Evolutionary conservation across 495 filamentous ascomycete species (phyloP).

Genomic region (Annulohypoxylon stygium): DNA sequence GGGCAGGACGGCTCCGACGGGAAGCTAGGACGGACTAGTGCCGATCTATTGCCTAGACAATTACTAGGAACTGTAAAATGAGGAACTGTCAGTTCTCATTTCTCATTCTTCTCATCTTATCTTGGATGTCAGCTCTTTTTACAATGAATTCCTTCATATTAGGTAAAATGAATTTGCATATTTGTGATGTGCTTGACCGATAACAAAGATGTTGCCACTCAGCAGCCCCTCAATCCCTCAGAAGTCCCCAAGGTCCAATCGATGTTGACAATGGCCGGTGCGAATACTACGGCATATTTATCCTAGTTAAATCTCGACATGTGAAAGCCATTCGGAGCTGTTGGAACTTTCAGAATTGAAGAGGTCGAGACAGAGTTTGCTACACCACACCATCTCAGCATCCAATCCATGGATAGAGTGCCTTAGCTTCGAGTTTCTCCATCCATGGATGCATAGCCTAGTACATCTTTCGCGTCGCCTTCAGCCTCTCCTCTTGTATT

Average conservation of each 20-base stretch:
- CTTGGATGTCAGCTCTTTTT: not conserved
- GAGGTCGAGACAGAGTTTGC: constrained; percentile 30
- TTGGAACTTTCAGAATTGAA: constrained; percentile 1
- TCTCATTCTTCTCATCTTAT: constrained; percentile 15
- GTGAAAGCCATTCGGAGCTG: constrained; percentile 27
- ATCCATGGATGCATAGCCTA: constrained; percentile 7
- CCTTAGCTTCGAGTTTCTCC: constrained; percentile 39
- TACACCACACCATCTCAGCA: constrained; percentile 30
- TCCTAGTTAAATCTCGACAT: constrained; percentile 17
- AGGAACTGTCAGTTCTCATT: not conserved
- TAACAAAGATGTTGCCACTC: constrained; percentile 12
- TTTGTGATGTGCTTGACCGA: constrained; percentile 4
- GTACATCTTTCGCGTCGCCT: constrained; percentile 18
- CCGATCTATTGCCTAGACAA: constrained; percentile 22
- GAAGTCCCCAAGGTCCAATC: not conserved
- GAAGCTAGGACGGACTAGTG: constrained; percentile 11
- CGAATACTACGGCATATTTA: constrained; percentile 1
- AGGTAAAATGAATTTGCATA: constrained; percentile 17
- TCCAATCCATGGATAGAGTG: constrained; percentile 34
- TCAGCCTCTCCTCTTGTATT: constrained; percentile 27
- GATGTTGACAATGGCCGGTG: not conserved
- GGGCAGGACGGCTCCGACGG: constrained; percentile 23
- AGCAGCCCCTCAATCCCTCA: not conserved
- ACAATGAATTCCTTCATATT: constrained; percentile 6
- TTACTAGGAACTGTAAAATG: constrained; percentile 10